Conservation (phyloP, 768 basidiomycete species). For the Pulveroboletus sp. region DNA sequence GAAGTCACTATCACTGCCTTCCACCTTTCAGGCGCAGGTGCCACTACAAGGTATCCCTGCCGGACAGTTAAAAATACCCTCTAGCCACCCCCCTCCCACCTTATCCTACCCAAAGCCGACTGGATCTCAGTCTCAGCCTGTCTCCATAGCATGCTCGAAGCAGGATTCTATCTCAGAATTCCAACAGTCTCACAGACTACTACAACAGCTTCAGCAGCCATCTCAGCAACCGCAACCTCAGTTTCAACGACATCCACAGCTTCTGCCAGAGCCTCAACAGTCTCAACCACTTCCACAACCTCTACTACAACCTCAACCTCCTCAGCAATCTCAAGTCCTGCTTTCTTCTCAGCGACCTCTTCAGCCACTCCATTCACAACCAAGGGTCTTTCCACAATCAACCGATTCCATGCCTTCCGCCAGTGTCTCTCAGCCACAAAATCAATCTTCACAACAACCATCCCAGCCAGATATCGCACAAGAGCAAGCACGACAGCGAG, state of each 20-base stretch:
- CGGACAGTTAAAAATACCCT: neutral
- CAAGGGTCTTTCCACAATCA: neutral
- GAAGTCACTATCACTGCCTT: neutral
- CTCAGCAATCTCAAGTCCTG: neutral
- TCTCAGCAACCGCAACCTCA: neutral
- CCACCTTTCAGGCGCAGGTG: conserved; percentile 2
- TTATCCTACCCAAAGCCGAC: neutral
- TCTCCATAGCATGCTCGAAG: neutral
- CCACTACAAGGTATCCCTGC: conserved; percentile 3
- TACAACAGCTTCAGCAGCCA: conserved; percentile 3
- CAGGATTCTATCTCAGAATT: neutral
- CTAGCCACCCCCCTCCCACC: neutral
- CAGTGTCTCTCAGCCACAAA: neutral
- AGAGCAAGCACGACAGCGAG: conserved; percentile 5
- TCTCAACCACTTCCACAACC: neutral
- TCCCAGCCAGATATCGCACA: conserved; percentile 2
- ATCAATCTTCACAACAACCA: neutral
- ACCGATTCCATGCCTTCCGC: neutral
- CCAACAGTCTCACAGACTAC: neutral
- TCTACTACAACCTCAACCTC: neutral
- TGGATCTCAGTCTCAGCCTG: conserved; percentile 1
- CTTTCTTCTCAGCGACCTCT: neutral
- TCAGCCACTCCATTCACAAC: conserved; percentile 1
- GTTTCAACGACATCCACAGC: conserved; percentile 1
- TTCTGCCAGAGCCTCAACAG: neutral